Base-by-base conservation (phyloP, 345 rosid genomes). In the Corymbia maculata region DNA sequence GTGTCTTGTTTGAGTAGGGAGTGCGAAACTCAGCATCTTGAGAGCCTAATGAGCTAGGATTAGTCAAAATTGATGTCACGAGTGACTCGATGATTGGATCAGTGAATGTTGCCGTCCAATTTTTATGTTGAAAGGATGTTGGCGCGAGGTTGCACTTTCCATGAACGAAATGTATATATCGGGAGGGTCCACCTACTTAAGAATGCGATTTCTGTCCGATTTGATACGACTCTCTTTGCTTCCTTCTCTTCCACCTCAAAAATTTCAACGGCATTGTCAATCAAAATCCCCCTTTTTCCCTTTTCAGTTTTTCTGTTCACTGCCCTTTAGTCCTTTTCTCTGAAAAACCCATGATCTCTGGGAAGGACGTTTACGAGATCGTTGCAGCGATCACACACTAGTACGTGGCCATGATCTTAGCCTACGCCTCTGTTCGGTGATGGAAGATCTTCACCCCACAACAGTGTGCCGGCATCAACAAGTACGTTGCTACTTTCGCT, bases 401-500 rank as follows among this genome's bases (percentile, higher is more conserved):
- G 8, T 91, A 87, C 30, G 93, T 87, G n/a, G 92, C 92, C 51
- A 91, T 90, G 93, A 26, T 89, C 64, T 68, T 91, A 59, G 93
- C 90, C 80, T 92, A 86, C 30, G 93, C 88, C 21, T 90, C 91
- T 1, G 91, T 91, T 21, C 89, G 91, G 50, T 91, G 91, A 91
- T 91, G 92, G 92, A 90, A 89, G 44, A 89, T 92, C 44, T 91
- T 92, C 90, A 91, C 85, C 26, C 90, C 89, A 15, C 91, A 88
- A 66, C 93, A 92, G 53, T 92, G 92, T 51, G 85, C 91, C 19
- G 91, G 92, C 64, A 91, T 90, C 88, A 92, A 91, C 90, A 90
- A 90, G 3, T 92, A 86, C 86, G 91, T 92, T 36, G 92, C 93
- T 32, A 88, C 88, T 52, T 91, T 92, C 45, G 88, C 92, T 16